These are phyloP conservation scores for Calocera viscosa DNA, from an alignment of 768 basidiomycete genomes.

Conservation along the genomic window DNA sequence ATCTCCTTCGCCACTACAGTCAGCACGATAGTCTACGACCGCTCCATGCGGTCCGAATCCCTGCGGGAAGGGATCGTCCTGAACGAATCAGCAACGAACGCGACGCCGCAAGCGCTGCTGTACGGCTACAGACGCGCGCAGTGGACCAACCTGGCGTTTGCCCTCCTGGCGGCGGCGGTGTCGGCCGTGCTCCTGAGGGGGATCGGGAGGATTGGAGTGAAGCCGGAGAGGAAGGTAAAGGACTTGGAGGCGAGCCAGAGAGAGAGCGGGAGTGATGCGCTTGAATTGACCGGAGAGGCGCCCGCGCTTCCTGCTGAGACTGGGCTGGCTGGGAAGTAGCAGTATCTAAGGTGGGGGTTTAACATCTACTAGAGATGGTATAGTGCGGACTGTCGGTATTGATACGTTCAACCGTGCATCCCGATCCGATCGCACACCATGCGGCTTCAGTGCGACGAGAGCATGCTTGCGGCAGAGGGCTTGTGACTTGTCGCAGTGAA, in stretches of 20 bases:
- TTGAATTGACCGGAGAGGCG: not conserved
- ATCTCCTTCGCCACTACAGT: constrained; percentile 58
- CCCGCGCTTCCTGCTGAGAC: not conserved
- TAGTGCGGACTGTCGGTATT: no score
- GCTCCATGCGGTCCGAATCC: constrained; percentile 31
- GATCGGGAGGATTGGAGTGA: not conserved
- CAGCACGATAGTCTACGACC: constrained; percentile 59
- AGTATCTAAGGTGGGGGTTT: no score
- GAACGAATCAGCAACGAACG: constrained; percentile 18
- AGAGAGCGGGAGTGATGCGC: not conserved
- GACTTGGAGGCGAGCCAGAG: not conserved
- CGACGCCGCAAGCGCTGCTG: constrained; percentile 33
- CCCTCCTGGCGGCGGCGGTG: constrained; percentile 30
- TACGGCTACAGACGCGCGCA: constrained; percentile 50
- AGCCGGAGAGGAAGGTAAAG: not conserved
- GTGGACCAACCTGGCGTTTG: constrained; percentile 54
- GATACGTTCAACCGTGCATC: no score
- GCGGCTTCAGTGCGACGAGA: no score
- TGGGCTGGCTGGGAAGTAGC: no score
- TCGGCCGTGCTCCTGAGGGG: not conserved
- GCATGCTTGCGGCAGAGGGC: no score
- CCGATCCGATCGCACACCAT: no score
- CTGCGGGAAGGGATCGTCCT: constrained; percentile 26
- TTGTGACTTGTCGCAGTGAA: no score
- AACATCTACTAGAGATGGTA: no score